Evolutionary conservation across 1,284 basidiomycete species (phyloP), one percentile per base, ranked within the genome.

Genomic region (Farysia itapuensis): DNA sequence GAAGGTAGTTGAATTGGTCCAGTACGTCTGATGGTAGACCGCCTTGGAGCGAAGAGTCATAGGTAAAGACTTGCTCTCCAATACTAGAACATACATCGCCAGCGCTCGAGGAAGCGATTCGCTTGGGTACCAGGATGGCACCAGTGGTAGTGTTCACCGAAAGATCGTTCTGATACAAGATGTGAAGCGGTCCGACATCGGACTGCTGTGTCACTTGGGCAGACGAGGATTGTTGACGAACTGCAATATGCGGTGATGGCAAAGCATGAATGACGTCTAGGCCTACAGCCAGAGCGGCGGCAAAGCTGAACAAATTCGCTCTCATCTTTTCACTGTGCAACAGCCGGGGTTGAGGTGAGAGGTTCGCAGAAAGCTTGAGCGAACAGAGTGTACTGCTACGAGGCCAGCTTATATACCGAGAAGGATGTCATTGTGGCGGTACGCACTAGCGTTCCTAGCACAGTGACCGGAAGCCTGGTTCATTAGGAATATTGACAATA

Each of bases 81-180:
- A 64, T 49, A 2, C 18, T 23, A 2, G 35, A n/a, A 39, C 68
- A 70, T 11, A 52, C 41, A 2, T 50, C 34, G 3, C 54, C 47
- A 25, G 65, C 65, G 11, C 28, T 38, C 13, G 41, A 24, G 5
- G 54, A 39, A 30, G 36, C 20, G 18, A 63, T 48, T 3, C 47
- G 26, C 15, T 51, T 43, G 11, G 39, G 42, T 5, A 65, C 41
- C 3, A 67, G 52, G n/a, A 70, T 28, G 11, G 67, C 67, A 8
- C 63, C 54, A 16, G 53, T 59, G 18, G 48, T 43, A 20, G 54
- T 35, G 26, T 51, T 53, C 32, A 18, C 44, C 39, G 49, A 49
- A 19, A 70, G 58, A 33, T 70, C 67, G 30, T 70, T 70, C 41
- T 67, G 65, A 31, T 36, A 57, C 29, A 70, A 65, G 37, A 67